A percentile compares a stretch with the other conserved stretches of the same genome.
Conservation (phyloP, 78 protist genomes). For the Creolimax fragrantissima region DNA sequence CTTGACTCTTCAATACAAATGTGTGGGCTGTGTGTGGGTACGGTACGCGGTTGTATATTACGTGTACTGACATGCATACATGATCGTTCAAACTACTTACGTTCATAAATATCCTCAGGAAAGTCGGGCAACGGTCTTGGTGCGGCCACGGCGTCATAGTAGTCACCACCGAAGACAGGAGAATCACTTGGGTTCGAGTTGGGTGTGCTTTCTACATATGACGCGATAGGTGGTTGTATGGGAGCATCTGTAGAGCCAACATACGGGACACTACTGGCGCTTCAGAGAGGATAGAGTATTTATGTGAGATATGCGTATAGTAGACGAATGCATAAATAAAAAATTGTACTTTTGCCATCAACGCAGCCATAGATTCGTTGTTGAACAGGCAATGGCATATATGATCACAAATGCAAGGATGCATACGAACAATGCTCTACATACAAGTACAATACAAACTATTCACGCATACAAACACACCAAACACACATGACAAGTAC, state of each 20-base stretch:
- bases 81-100: not conserved
- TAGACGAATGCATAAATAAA: not conserved
- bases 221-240: not conserved
- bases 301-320: not conserved
- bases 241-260: not conserved
- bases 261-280: not conserved
- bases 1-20: not conserved
- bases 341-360: not conserved
- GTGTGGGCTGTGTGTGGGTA: too few relatives aligned
- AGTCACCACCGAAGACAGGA: too few relatives aligned
- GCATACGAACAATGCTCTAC: not conserved
- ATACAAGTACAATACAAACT: not conserved
- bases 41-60: too few relatives aligned
- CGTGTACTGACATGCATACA: too few relatives aligned
- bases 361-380: not conserved
- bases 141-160: not conserved
- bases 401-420: not conserved
- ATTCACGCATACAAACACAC: not conserved
- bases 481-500: not conserved
- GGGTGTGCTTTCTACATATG: not conserved
- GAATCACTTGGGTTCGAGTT: not conserved
- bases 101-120: not conserved
- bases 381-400: not conserved
- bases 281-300: not conserved
- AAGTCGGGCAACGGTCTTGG: not conserved